Base-by-base conservation (phyloP, 2,329 filamentous ascomycete genomes). In the Xylaria sp. region DNA sequence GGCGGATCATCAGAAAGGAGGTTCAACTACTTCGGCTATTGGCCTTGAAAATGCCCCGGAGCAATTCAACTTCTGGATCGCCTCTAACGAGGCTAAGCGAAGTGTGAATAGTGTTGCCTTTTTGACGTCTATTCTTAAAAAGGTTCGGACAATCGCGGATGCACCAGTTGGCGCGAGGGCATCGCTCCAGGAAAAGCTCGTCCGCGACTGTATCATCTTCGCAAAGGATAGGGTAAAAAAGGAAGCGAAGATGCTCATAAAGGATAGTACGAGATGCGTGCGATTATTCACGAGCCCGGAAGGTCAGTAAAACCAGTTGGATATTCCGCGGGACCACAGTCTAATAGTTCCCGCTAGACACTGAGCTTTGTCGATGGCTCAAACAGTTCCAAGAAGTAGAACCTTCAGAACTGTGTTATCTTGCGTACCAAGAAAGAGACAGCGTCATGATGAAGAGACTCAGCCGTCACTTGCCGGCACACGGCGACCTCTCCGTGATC, bases 1-100 rank as follows among this genome's bases (percentile, higher is more conserved):
- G 7, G 85, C 83, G 69, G 85, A 86, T 64, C 80, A 80, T 57
- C 70, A 76, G 0, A 86, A 85, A 69, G 84, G 85, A 0, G 85
- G 85, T 2, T 71, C 76, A 2, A 81, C 81, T 0, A 82, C 81
- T n/a, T 82, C 85, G 0, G 80, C 85, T 0, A 80, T 87, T 32
- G 84, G 79, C 0, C 71, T 85, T 0, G 80, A 86, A 68, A 74
- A 81, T 0, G 68, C 52, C 0, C 46, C 72, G 1, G 66, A 79
- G 0, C 70, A 72, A n/a, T 79, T 78, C 60, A 75, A 78, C 2
- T 84, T 84, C 48, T 86, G 84, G 81, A 59, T 86, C 8, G 80
- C 84, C 2, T 80, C 79, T 1, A 87, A 86, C 66, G 68, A 71
- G 2, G 18, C 60, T 10, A 71, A 73, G 0, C 44, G 72, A 0